A percentile compares a stretch with the other conserved stretches of the same genome.
These are phyloP conservation scores for Geoglossum glabrum DNA, from an alignment of 495 filamentous ascomycete genomes.

Conservation along the genomic window DNA sequence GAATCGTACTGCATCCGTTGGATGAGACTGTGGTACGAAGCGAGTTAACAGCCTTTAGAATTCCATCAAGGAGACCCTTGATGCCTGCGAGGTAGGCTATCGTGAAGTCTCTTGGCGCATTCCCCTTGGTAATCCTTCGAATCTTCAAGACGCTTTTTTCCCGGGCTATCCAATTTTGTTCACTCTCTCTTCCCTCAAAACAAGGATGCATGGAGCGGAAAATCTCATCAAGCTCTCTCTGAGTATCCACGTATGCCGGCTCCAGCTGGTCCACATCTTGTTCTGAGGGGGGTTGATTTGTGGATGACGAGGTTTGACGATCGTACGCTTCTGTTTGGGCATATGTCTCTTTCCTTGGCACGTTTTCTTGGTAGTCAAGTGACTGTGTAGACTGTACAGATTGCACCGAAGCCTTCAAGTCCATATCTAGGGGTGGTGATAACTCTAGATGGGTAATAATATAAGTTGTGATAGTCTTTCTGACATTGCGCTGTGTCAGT, in stretches of 20 bases:
- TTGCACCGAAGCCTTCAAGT: conserved; percentile 21
- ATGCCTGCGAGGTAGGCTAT: conserved; percentile 45
- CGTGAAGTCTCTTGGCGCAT: conserved; percentile 58
- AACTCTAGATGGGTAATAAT: conserved; percentile 56
- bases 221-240: conserved; percentile 66
- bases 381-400: conserved; percentile 10
- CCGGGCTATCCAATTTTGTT: conserved; percentile 73
- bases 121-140: conserved; percentile 60
- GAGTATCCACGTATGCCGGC: conserved; percentile 59
- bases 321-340: not conserved
- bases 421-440: conserved; percentile 24
- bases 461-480: conserved; percentile 61
- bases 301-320: conserved; percentile 13
- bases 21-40: conserved; percentile 77
- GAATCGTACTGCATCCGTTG: conserved; percentile 63
- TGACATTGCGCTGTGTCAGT: conserved; percentile 54
- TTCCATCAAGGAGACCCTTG: conserved; percentile 63
- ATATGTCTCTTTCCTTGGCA: not conserved
- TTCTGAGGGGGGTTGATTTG: conserved; percentile 21
- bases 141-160: conserved; percentile 61
- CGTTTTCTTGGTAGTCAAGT: conserved; percentile 5
- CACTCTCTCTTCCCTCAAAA: conserved; percentile 81
- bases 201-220: conserved; percentile 55
- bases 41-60: conserved; percentile 71
- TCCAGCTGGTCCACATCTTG: conserved; percentile 47